These are phyloP conservation scores for Eucalyptus erythrocorys DNA, from an alignment of 345 rosid genomes.

Conservation along the genomic window DNA sequence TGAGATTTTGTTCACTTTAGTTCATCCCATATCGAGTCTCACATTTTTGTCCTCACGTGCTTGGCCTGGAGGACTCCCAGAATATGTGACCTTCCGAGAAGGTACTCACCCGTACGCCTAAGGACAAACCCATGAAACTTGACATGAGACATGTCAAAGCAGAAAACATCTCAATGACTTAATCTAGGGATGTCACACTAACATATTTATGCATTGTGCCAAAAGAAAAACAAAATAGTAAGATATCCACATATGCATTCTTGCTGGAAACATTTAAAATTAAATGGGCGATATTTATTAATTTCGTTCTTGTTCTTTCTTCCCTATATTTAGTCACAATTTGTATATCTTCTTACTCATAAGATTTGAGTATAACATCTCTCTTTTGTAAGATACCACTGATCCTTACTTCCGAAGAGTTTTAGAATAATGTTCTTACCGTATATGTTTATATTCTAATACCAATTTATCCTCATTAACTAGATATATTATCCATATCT, in stretches of 20 bases:
- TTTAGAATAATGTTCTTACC: background rate
- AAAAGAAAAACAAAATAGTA: background rate
- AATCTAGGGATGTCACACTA: too few relatives aligned
- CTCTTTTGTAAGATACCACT: background rate
- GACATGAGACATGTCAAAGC: too few relatives aligned
- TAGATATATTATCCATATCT: background rate
- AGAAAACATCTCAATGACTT: too few relatives aligned
- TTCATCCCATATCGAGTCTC: too few relatives aligned
- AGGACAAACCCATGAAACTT: too few relatives aligned
- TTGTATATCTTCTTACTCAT: background rate
- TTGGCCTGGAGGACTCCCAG: too few relatives aligned
- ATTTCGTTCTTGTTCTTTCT: background rate
- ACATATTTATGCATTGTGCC: background rate
- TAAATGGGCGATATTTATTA: background rate
- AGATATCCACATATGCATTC: background rate
- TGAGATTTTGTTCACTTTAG: too few relatives aligned
- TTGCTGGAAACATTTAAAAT: background rate
- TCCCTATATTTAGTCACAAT: background rate
- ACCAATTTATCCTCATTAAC: background rate
- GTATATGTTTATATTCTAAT: background rate
- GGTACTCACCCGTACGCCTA: too few relatives aligned
- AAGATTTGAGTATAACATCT: background rate
- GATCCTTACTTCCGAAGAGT: background rate
- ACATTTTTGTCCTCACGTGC: rapidly evolving
- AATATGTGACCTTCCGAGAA: too few relatives aligned